Evolutionary conservation across 108 stramenopile genomes (phyloP), one percentile per base, ranked within the genome.

Genomic region (Pseudonitzschia delicatissima): DNA sequence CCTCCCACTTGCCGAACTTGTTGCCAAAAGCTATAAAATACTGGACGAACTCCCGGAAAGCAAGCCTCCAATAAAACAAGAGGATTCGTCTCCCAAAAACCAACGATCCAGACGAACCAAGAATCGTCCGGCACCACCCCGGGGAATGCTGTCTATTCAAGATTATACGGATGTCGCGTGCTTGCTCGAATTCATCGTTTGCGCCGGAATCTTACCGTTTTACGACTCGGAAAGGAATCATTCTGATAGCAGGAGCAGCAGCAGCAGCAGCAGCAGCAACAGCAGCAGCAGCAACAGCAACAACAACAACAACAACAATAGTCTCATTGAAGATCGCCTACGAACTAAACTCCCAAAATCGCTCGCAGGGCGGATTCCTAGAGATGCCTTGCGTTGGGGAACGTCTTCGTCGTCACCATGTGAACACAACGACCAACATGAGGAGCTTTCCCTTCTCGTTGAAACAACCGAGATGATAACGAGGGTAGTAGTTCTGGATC

Each of bases 111-210:
- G 53, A n/a, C n/a, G 18, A 7, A 21, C 15, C 21, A 79, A 63
- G 27, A 73, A 76, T 13, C 72, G 71, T 42, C 82, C 88, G 15
- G 77, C 70, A 23, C 85, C 83, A 47, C 89, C 92, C 11, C 50
- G 61, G 17, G 89, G 89, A 44, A 78, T 93, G 80, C 68, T 93
- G 18, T 93, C 92, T 1, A 64, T 93, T 36, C 83, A 82, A 50
- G 79, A 93, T 57, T 93, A 93, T 64, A 90, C 89, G 40, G 89
- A 93, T 53, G 71, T 93, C 34, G 92, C 87, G 12, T 84, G 81
- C 61, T 59, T 88, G 3, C 67, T 90, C 62, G 92, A 93, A 60
- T 86, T 88, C 49, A 45, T 76, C 13, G 72, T 91, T 18, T 82
- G 75, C 21, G 76, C 73, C 9, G 74, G 68, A 21, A 77, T 93